A percentile compares a stretch with the other conserved stretches of the same genome.
Evolutionary conservation across 441 rosid genomes (phyloP).

Genomic region (Arabidopsis lyrata): DNA sequence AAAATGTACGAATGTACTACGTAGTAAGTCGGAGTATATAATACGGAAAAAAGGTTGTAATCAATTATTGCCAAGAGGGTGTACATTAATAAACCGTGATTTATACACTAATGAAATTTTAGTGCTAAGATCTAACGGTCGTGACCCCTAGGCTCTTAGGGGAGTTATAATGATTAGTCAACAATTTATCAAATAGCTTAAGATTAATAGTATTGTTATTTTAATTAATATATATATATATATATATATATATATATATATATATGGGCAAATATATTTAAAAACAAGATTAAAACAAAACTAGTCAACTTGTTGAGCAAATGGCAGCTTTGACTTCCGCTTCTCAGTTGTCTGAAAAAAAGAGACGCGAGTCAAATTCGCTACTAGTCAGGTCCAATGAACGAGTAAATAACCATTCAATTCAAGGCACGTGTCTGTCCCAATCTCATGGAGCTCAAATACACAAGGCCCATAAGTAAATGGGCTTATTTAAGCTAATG

Average conservation of each 20-base stretch:
- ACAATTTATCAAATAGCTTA: slow-evolving; percentile 9
- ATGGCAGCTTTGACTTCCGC: slow-evolving; percentile 42
- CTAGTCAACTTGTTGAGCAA: slow-evolving; percentile 31
- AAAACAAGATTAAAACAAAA: neutral
- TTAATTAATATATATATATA: neutral
- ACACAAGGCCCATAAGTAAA: neutral
- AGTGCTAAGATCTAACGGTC: slow-evolving; percentile 7
- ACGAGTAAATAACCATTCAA: slow-evolving; percentile 11
- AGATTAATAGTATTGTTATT: neutral
- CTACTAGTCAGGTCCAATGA: slow-evolving; percentile 42
- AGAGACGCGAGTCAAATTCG: neutral
- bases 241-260: too few relatives aligned
- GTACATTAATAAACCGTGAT: neutral
- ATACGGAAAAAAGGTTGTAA: too few relatives aligned
- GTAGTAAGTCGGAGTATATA: too few relatives aligned
- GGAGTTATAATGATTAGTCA: slow-evolving; percentile 25
- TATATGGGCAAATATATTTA: too few relatives aligned
- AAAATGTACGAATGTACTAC: too few relatives aligned
- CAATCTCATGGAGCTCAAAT: neutral
- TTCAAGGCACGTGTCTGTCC: slow-evolving; percentile 18
- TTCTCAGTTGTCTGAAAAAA: slow-evolving; percentile 7
- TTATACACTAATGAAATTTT: neutral
- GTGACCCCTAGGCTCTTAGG: slow-evolving; percentile 1
- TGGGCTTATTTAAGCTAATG: neutral
- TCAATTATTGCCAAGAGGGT: neutral